Evolutionary conservation across 2,329 filamentous ascomycete species (phyloP).

Genomic region (Diaporthe aspalathi): DNA sequence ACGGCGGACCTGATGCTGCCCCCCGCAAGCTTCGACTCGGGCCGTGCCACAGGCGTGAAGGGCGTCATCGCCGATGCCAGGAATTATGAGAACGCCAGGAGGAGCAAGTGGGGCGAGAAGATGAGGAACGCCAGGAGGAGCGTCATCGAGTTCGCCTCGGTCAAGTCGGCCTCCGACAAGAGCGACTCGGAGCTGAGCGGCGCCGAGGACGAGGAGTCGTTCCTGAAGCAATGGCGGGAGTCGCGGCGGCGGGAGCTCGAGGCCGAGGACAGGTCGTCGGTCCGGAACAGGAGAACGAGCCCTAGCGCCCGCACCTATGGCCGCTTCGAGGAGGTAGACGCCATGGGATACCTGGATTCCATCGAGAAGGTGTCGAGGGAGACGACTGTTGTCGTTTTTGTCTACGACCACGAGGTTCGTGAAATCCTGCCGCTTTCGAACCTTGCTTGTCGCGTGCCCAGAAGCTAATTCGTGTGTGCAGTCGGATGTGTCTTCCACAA

Average conservation of each 20-base stretch:
- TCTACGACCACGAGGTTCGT: slow-evolving; percentile 87
- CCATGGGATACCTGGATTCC: slow-evolving; percentile 91
- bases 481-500: slow-evolving; percentile 82
- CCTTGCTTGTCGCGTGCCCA: background rate
- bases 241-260: slow-evolving; percentile 82
- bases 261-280: slow-evolving; percentile 63
- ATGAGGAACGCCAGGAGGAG: slow-evolving; percentile 65
- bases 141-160: slow-evolving; percentile 61
- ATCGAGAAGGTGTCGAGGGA: slow-evolving; percentile 88
- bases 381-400: slow-evolving; percentile 90
- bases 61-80: slow-evolving; percentile 88
- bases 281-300: slow-evolving; percentile 76
- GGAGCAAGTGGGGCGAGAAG: slow-evolving; percentile 64
- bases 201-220: slow-evolving; percentile 79
- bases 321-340: slow-evolving; percentile 84
- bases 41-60: slow-evolving; percentile 83
- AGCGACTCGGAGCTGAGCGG: slow-evolving; percentile 60
- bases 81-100: slow-evolving; percentile 76
- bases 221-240: slow-evolving; percentile 88
- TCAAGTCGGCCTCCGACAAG: slow-evolving; percentile 48
- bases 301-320: slow-evolving; percentile 85
- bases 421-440: slow-evolving; percentile 24
- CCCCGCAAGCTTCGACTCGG: slow-evolving; percentile 71
- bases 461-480: slow-evolving; percentile 50
- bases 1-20: slow-evolving; percentile 69